Percentiles rank a stretch among this genome's conserved stretches.
Evolutionary conservation across 169 alveolate genomes (phyloP).

Genomic region (Plasmodium gallinaceum): DNA sequence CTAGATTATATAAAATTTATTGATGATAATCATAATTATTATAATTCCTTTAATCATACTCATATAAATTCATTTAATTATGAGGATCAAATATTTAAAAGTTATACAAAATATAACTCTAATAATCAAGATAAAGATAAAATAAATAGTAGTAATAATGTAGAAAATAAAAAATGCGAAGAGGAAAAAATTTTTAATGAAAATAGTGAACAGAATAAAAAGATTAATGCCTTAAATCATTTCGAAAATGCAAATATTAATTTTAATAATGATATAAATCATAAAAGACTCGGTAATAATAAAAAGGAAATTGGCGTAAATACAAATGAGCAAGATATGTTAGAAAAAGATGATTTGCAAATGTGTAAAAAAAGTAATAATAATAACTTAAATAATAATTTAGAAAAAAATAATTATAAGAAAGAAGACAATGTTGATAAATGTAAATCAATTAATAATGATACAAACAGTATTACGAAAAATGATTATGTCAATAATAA

Average conservation of each 20-base stretch:
- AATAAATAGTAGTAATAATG: neutral
- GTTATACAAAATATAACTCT: neutral
- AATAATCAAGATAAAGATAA: neutral
- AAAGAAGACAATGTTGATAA: neutral
- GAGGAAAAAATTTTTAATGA: neutral
- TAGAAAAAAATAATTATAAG: neutral
- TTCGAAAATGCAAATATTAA: neutral
- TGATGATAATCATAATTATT: slow-evolving; percentile 8
- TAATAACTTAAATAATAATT: neutral
- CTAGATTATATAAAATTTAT: slow-evolving; percentile 57
- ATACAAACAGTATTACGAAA: neutral
- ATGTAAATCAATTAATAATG: neutral
- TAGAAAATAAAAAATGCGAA: neutral
- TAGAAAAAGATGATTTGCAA: neutral
- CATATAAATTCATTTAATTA: neutral
- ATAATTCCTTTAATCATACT: neutral
- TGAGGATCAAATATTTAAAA: neutral
- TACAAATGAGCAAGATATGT: neutral
- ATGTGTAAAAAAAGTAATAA: neutral
- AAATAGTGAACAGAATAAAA: neutral
- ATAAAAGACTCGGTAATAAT: neutral
- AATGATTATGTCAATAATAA: neutral
- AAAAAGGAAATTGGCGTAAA: neutral
- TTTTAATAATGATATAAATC: neutral
- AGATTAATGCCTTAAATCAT: neutral